Conservation (phyloP, 164 flowering plant species). For the Tetrastigma voinierianum region DNA sequence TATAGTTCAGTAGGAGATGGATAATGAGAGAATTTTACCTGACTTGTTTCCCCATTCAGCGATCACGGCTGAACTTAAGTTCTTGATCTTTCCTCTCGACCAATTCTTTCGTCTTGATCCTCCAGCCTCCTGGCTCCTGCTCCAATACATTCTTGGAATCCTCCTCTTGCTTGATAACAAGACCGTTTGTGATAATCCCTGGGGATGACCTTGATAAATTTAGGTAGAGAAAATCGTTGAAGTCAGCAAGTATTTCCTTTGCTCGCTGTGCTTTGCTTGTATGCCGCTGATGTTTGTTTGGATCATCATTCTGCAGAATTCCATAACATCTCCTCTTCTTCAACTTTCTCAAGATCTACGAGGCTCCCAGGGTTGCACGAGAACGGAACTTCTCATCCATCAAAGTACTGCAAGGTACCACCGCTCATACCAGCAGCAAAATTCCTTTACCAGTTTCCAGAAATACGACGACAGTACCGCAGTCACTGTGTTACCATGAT, state of each 20-base stretch:
- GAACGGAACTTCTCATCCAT: constrained; percentile 66
- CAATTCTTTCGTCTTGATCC: constrained; percentile 59
- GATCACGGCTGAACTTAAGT: constrained; percentile 77
- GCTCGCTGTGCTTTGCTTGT: constrained; percentile 86
- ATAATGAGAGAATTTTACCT: constrained; percentile 30
- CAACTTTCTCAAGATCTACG: constrained; percentile 97
- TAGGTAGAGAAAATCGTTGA: constrained; percentile 75
- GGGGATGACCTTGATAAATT: constrained; percentile 92
- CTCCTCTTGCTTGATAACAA: constrained; percentile 58
- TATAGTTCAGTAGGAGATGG: background rate
- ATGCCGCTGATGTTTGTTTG: constrained; percentile 94
- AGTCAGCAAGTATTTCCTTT: constrained; percentile 72
- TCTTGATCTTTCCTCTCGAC: constrained; percentile 83
- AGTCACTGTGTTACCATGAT: constrained; percentile 99
- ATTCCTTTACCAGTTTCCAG: constrained; percentile 95
- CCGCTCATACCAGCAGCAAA: constrained; percentile 99
- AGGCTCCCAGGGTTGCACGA: constrained; percentile 87
- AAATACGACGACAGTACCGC: constrained; percentile 93
- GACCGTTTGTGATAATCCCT: constrained; percentile 88
- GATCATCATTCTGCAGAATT: constrained; percentile 86
- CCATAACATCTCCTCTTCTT: constrained; percentile 83
- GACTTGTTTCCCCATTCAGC: constrained; percentile 30
- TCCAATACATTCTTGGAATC: constrained; percentile 41
- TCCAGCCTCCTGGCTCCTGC: constrained; percentile 33
- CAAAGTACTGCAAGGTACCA: constrained; percentile 92